These are phyloP conservation scores for Kalmanozyma brasiliensis DNA, from an alignment of 1,284 basidiomycete genomes.

Conservation along the genomic window DNA sequence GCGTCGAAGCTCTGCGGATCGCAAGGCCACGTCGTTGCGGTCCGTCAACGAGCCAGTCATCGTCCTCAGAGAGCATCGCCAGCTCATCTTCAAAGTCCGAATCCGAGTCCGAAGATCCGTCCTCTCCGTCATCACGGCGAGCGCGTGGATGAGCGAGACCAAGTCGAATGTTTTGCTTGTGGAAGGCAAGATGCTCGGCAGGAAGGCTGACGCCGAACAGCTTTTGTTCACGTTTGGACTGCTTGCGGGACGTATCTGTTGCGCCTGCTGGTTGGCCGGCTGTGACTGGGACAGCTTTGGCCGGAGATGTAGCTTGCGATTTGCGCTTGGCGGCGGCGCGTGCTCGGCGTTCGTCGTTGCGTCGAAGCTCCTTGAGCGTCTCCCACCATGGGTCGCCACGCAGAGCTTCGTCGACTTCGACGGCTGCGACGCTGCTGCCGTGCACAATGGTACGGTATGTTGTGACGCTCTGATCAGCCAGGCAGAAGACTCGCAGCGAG, in stretches of 20 bases:
- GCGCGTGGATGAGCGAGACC: slow-evolving; percentile 65
- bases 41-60: slow-evolving; percentile 48
- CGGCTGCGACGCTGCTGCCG: slow-evolving; percentile 47
- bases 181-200: slow-evolving; percentile 64
- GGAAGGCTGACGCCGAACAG: slow-evolving; percentile 61
- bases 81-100: slow-evolving; percentile 57
- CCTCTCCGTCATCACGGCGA: slow-evolving; percentile 47
- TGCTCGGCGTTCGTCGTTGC: slow-evolving; percentile 54
- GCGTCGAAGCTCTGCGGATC: slow-evolving; percentile 44
- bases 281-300: slow-evolving; percentile 29
- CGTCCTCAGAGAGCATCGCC: slow-evolving; percentile 59
- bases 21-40: slow-evolving; percentile 33
- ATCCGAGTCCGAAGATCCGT: slow-evolving; percentile 46
- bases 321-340: slow-evolving; percentile 49
- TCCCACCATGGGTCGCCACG: slow-evolving; percentile 66
- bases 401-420: slow-evolving; percentile 50
- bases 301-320: slow-evolving; percentile 41
- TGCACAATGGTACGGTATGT: slow-evolving; percentile 64
- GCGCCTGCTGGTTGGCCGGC: not conserved
- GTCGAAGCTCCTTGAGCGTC: slow-evolving; percentile 58
- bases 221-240: slow-evolving; percentile 52
- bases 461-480: slow-evolving; percentile 54
- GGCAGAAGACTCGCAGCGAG: slow-evolving; percentile 62
- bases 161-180: slow-evolving; percentile 64
- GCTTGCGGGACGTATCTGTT: slow-evolving; percentile 26